Evolutionary conservation across 768 basidiomycete genomes (phyloP), one percentile per base, ranked within the genome.

Genomic region (Auricularia heimuer): DNA sequence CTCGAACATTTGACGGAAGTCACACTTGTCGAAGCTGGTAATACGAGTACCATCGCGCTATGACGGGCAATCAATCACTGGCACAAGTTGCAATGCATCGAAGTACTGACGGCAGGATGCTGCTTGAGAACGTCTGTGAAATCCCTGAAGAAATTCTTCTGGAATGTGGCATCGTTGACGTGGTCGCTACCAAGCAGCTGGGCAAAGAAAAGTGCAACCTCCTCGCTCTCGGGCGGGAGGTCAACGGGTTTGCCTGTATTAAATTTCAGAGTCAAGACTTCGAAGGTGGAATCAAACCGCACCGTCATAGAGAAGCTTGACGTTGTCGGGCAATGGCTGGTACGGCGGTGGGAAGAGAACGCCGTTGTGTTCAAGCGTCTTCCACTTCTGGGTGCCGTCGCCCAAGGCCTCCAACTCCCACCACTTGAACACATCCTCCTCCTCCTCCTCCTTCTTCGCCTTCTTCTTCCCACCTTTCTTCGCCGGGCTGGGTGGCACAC

Each of bases 251-350:
- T 85, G 68, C 93, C 96, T 97, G 69, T 45, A 69, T 37, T 2
- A 67, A 47, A 36, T n/a, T 7, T 33, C 18, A 60, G 35, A 61
- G 12, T 44, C 2, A 63, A 64, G 64, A 66, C 63, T 70, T 51
- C 58, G 39, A 67, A 65, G 44, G 66, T 44, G 58, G 51, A 54
- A 34, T 34, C 29, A 29, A 21, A 67, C 75, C 83, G 64, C 73
- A 94, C 96, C 95, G 69, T 95, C 84, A 74, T 99, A 99, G 72
- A 87, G 88, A 93, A 99, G 92, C 81, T 91, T 96, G 74, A 97
- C 85, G 71, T 85, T 71, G 7, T 80, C 75, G 1, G 97, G 94
- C 63, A 97, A 78, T 7, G 89, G 83, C 70, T 92, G 87, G 73
- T 99, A 99, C 2, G 94, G 88, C 61, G 93, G 93, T 67, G 97